Evolutionary conservation across 441 rosid species (phyloP).

Genomic region (Aleurites moluccanus): DNA sequence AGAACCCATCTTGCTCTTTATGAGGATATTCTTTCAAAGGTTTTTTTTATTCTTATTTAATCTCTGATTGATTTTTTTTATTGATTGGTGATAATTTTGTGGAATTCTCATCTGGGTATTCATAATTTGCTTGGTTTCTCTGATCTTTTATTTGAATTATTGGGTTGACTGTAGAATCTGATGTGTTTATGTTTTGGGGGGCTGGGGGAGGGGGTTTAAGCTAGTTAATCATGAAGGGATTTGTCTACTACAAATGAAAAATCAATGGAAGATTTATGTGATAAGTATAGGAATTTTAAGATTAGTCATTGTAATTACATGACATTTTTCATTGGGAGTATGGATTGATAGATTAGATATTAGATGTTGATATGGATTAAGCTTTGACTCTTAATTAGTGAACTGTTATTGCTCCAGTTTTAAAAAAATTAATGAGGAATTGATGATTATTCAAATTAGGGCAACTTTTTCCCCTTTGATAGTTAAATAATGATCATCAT

Average conservation of each 20-base stretch:
- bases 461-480: neutral
- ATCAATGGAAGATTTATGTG: neutral
- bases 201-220: neutral
- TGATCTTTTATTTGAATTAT: neutral
- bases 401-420: neutral
- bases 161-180: conserved; percentile 7
- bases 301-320: neutral
- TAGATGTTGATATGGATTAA: neutral
- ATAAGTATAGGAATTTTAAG: neutral
- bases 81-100: conserved; percentile 10
- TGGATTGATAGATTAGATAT: neutral
- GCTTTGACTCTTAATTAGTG: too few relatives aligned
- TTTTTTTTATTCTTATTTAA: conserved; percentile 27
- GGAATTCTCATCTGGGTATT: conserved; percentile 33
- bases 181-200: neutral
- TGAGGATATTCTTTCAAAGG: conserved; percentile 87
- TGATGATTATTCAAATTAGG: conserved; percentile 13
- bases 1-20: conserved; percentile 77
- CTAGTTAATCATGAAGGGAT: neutral
- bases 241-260: neutral
- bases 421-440: neutral
- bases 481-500: neutral
- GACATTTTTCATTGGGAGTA: neutral
- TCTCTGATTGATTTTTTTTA: too few relatives aligned
- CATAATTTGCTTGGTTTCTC: conserved; percentile 16